Conservation (phyloP, 441 rosid species). For the Populus hybrid region DNA sequence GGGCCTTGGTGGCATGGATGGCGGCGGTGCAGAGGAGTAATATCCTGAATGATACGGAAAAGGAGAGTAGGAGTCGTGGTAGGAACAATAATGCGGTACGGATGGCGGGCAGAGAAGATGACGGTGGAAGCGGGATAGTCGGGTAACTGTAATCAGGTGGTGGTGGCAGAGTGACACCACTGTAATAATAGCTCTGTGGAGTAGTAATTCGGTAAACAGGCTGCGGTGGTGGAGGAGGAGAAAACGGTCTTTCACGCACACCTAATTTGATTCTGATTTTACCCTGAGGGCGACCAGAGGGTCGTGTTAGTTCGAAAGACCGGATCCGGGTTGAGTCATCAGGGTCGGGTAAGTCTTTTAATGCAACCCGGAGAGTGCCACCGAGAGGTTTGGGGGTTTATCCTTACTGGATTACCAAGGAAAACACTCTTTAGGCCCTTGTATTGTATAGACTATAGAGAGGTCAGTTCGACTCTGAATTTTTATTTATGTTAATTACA, state of each 20-base stretch:
- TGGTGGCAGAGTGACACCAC: slow-evolving; percentile 28
- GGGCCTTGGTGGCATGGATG: slow-evolving; percentile 34
- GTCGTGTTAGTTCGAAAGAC: slow-evolving; percentile 33
- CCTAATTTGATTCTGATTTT: slow-evolving; percentile 39
- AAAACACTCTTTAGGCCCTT: no score
- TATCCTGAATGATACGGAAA: slow-evolving; percentile 25
- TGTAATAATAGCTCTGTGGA: slow-evolving; percentile 31
- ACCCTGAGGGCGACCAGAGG: slow-evolving; percentile 60
- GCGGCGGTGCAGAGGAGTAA: slow-evolving; percentile 30
- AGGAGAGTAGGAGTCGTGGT: slow-evolving; percentile 25
- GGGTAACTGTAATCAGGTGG: slow-evolving; percentile 25
- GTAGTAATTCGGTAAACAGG: slow-evolving; percentile 21
- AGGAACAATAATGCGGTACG: slow-evolving; percentile 14
- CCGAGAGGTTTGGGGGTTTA: slow-evolving; percentile 47
- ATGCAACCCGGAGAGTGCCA: slow-evolving; percentile 42
- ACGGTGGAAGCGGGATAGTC: slow-evolving; percentile 19
- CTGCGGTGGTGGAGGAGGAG: slow-evolving; percentile 27
- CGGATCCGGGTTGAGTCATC: slow-evolving; percentile 28
- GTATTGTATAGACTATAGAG: no score
- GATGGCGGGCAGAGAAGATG: slow-evolving; percentile 22
- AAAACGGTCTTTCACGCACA: slow-evolving; percentile 33
- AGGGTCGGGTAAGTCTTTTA: slow-evolving; percentile 26
- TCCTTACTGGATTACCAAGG: no score
- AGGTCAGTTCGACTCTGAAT: no score
- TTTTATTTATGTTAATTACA: no score